Base-by-base conservation (phyloP, 306 rosid genomes). In the Herpetospermum pedunculosum region DNA sequence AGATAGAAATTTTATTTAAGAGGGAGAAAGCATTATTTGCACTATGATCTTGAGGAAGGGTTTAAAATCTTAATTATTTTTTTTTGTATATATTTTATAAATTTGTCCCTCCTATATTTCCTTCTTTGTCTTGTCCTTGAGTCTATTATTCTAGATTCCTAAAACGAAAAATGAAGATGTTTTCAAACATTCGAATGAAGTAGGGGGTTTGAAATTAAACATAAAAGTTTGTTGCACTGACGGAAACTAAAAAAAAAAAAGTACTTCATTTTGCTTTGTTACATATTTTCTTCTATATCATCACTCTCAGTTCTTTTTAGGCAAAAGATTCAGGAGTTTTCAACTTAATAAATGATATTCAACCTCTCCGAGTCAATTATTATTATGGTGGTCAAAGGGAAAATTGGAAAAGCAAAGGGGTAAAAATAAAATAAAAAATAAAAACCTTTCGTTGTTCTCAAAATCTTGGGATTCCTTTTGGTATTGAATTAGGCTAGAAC, bases 371-470 rank as follows among this genome's bases (percentile, higher is more conserved):
- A 28, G 40, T 46, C 70, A 35, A 63, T 37, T 35, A 63, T 35
- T n/a, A 63, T 37, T 35, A 63, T 35, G 70, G 48, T 34, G 46
- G 70, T 63, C 74, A 69, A 68, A 41, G 72, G 34, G 18, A 23
- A 11, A n/a, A n/a, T 40, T 65, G n/a, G n/a, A 65, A 65, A 67
- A 69, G 55, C 25, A 69, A 90, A 65, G 43, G 50, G 46, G 16
- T 9, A 12, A 64, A 41, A 65, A 65, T 21, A 12, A 8, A 15
- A 57, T 0, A 26, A 29, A 1, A 63, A 62, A n/a, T 19, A 19
- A 12, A 38, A n/a, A 46, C 16, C 57, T 69, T 69, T 46, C 2
- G 74, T 69, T 43, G 55, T 44, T 69, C 73, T 69, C 73, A 44
- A 69, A 43, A 44, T 44, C 55, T 28, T 69, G 73, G 73, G 73